phyloP scores from a whole-genome alignment of 139 green algal species.

The Diplosphaera chodatii region DNA sequence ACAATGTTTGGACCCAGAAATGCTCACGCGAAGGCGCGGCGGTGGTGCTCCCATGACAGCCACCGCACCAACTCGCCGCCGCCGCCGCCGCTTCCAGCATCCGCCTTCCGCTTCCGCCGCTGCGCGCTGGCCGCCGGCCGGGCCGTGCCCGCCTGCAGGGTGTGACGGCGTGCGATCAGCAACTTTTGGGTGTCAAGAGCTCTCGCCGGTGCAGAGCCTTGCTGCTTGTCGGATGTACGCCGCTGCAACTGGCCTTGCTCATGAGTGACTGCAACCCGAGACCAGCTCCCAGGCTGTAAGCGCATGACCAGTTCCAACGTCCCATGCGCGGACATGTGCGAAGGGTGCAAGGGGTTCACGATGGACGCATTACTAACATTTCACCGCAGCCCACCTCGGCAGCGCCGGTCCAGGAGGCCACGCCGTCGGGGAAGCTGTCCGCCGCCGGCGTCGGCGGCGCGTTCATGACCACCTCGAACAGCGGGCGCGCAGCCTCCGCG shows the following conservation, averaged over 20 bases:
- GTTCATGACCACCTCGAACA: slow-evolving; percentile 9
- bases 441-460: slow-evolving; percentile 3
- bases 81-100: background rate
- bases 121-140: slow-evolving; percentile 20
- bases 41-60: slow-evolving; percentile 44
- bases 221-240: too few relatives aligned
- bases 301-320: too few relatives aligned
- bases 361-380: too few relatives aligned
- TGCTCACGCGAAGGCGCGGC: slow-evolving; percentile 15
- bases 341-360: too few relatives aligned
- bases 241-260: too few relatives aligned
- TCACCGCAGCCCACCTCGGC: slow-evolving; percentile 33
- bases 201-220: background rate
- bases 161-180: too few relatives aligned
- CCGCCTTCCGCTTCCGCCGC: slow-evolving; percentile 46
- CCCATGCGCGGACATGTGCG: too few relatives aligned
- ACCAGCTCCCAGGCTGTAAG: too few relatives aligned
- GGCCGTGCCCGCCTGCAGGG: slow-evolving; percentile 31
- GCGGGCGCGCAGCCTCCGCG: background rate
- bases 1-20: too few relatives aligned
- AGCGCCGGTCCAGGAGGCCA: slow-evolving; percentile 62
- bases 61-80: slow-evolving; percentile 25
- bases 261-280: too few relatives aligned
- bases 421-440: background rate
- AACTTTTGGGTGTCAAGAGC: too few relatives aligned